Conservation (phyloP, 1,139 yeast species). For the Meyerozyma athensensis region DNA sequence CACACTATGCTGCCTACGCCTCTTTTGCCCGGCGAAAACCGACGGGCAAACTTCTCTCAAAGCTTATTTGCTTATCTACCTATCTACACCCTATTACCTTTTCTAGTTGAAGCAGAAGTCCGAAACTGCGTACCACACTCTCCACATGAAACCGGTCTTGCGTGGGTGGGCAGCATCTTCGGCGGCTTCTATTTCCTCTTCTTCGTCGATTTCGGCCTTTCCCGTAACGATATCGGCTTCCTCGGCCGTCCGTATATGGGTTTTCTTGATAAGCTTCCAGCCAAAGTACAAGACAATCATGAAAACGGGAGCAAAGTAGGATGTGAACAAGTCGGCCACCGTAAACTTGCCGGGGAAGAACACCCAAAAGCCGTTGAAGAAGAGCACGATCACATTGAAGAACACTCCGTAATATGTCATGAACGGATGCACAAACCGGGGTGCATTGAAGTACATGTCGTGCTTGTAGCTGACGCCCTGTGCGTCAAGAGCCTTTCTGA, state of each 20-base stretch:
- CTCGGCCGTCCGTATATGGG: slow-evolving; percentile 25
- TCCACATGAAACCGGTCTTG: slow-evolving; percentile 19
- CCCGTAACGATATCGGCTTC: slow-evolving; percentile 38
- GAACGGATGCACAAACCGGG: slow-evolving; percentile 27
- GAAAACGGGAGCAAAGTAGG: slow-evolving; percentile 38
- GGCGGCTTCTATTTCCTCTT: slow-evolving; percentile 24
- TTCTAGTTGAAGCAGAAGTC: slow-evolving; percentile 16
- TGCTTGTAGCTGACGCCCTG: slow-evolving; percentile 20
- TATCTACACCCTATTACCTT: too few relatives aligned
- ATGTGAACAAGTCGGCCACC: slow-evolving; percentile 34
- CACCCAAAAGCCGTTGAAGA: slow-evolving; percentile 40
- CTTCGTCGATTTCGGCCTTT: slow-evolving; percentile 30
- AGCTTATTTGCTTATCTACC: too few relatives aligned
- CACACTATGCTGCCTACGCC: too few relatives aligned
- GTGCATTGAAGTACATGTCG: slow-evolving; percentile 23
- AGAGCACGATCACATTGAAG: slow-evolving; percentile 22
- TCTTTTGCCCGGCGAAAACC: too few relatives aligned
- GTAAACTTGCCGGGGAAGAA: slow-evolving; percentile 37
- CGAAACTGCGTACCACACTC: slow-evolving; percentile 14
- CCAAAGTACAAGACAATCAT: slow-evolving; percentile 21
- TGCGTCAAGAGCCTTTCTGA: slow-evolving; percentile 28
- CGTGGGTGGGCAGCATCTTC: slow-evolving; percentile 15
- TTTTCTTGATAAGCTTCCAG: slow-evolving; percentile 34
- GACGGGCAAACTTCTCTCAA: too few relatives aligned
- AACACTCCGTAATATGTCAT: slow-evolving; percentile 29